Base-by-base conservation (phyloP, 768 basidiomycete genomes). In the Xerocomellus amylosporus region DNA sequence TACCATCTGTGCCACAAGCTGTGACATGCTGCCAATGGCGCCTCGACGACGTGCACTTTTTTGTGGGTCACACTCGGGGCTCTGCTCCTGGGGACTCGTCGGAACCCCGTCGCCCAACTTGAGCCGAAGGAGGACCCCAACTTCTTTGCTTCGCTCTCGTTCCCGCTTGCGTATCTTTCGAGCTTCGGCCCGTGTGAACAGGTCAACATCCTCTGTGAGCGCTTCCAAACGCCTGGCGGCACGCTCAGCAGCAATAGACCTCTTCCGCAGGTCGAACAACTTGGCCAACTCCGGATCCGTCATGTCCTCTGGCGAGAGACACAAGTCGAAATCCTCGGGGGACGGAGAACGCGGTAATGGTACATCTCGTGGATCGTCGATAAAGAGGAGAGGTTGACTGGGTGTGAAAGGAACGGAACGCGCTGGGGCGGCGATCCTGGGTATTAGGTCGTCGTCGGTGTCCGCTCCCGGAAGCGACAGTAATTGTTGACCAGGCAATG, bases 71-170 rank as follows among this genome's bases (percentile, higher is more conserved):
- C 43, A 48, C 37, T 67, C 70, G 43, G 64, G 62, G 24, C 60
- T 66, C 46, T 49, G 58, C 51, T 65, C 65, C 51, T 65, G 64
- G 5, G 64, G 60, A 53, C 53, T 58, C 15, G 54, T 55, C 8
- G 54, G 41, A 17, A 71, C 53, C 44, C 60, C 60, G 43, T 71
- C 69, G 20, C 66, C 72, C 57, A 83, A 61, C 69, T 86, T 86
- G 56, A 86, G 64, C 61, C 81, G 74, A 58, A 87, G 67, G 55
- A 86, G 71, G 33, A 79, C 73, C 9, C 77, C 76, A 12, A 86
- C 69, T 71, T 87, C 85, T 56, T 77, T 76, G 22, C 76, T 74
- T 38, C 77, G 71, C 67, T 84, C 85, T 60, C 79, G 78, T 60
- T 81, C 79, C 46, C 73, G 70, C 66, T 80, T 82, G 57, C 78